A percentile compares a stretch with the other conserved stretches of the same genome.
Conservation (phyloP, 768 basidiomycete species). For the Megacollybia marginata region DNA sequence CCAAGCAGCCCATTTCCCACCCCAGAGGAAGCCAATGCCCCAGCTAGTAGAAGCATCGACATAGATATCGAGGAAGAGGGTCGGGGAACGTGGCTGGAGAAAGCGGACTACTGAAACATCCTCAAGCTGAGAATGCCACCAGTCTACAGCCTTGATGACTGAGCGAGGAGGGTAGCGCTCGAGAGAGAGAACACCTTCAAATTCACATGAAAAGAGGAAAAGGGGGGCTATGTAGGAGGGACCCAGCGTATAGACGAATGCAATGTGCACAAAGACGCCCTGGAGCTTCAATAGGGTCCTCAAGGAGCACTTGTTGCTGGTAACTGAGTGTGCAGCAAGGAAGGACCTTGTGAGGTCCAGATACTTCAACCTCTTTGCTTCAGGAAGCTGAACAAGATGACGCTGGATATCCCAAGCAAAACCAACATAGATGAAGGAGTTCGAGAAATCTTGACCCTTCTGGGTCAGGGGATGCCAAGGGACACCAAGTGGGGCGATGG, state of each 20-base stretch:
- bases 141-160: too few relatives aligned
- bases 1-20: constrained; percentile 22
- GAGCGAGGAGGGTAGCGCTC: too few relatives aligned
- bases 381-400: constrained; percentile 15
- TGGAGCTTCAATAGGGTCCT: too few relatives aligned
- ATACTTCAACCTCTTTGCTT: constrained; percentile 20
- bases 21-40: constrained; percentile 29
- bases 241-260: constrained; percentile 25
- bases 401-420: constrained; percentile 19
- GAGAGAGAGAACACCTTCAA: too few relatives aligned
- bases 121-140: constrained; percentile 11
- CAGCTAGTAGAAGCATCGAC: too few relatives aligned
- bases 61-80: too few relatives aligned
- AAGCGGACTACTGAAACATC: constrained; percentile 17
- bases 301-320: too few relatives aligned
- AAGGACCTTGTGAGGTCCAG: constrained; percentile 3
- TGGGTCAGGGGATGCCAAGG: constrained; percentile 5
- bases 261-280: too few relatives aligned
- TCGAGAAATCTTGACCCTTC: constrained; percentile 16
- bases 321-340: too few relatives aligned
- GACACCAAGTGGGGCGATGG: neutral
- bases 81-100: constrained; percentile 28
- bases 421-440: constrained; percentile 17
- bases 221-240: constrained; percentile 18
- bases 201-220: constrained; percentile 17